Conservation (phyloP, 2,329 filamentous ascomycete genomes). For the Zasmidium cellare region DNA sequence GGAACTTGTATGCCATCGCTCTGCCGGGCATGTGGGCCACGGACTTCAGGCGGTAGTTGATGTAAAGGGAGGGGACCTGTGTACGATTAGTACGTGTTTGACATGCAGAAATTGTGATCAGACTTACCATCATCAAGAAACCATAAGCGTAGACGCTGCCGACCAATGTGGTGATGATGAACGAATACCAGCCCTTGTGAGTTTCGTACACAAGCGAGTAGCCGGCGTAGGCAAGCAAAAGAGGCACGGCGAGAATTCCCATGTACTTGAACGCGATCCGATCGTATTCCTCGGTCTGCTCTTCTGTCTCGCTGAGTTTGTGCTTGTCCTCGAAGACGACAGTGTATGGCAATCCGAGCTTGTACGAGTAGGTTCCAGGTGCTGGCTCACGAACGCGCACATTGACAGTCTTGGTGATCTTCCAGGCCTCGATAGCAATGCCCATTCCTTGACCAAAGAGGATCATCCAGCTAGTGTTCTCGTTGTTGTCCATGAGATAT, state of each 20-base stretch:
- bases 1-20: slow-evolving; percentile 97
- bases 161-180: slow-evolving; percentile 90
- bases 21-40: slow-evolving; percentile 96
- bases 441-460: slow-evolving; percentile 88
- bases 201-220: slow-evolving; percentile 92
- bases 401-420: slow-evolving; percentile 92
- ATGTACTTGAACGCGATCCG: slow-evolving; percentile 97
- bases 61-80: slow-evolving; percentile 80
- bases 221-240: slow-evolving; percentile 82
- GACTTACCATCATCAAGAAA: slow-evolving; percentile 87
- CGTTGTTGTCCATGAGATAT: slow-evolving; percentile 94
- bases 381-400: slow-evolving; percentile 73
- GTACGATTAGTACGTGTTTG: slow-evolving; percentile 1
- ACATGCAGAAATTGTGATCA: neutral
- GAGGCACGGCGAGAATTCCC: slow-evolving; percentile 85
- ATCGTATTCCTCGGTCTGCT: slow-evolving; percentile 98
- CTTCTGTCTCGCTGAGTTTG: slow-evolving; percentile 88
- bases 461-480: slow-evolving; percentile 99
- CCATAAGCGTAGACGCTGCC: slow-evolving; percentile 97
- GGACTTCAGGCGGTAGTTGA: slow-evolving; percentile 91
- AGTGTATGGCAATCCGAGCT: slow-evolving; percentile 61
- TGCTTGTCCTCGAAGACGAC: slow-evolving; percentile 95
- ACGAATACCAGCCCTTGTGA: slow-evolving; percentile 92
- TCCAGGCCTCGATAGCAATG: slow-evolving; percentile 80
- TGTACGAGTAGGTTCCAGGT: slow-evolving; percentile 62